Evolutionary conservation across 2,329 filamentous ascomycete species (phyloP), one percentile per base, ranked within the genome.

Genomic region (Dothistroma pini): DNA sequence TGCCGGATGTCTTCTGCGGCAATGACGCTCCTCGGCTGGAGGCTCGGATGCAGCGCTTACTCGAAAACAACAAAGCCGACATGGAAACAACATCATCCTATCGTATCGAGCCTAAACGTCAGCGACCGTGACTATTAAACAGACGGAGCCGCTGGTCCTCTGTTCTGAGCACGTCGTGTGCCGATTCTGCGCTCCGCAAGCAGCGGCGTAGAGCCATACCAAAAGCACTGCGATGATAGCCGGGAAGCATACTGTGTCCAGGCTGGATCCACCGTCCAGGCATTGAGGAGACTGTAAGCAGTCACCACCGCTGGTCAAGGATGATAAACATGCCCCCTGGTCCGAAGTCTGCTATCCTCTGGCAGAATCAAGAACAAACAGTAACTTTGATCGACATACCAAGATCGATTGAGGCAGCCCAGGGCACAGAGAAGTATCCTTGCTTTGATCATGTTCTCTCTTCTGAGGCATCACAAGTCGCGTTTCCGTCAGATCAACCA

Each of bases 361-460:
- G 83, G 74, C 77, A 81, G 61, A 85, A 80, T 64, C 68, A 73
- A 1, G 75, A 78, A 4, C 70, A 75, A 54, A 79, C 81, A 51
- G 74, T 87, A 57, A 78, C 84, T 22, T 72, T 91, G 29, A 73
- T 92, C 56, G 89, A 93, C 69, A 83, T 91, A 51, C 89, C 89
- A 25, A 78, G 80, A 19, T 90, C 89, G 1, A 83, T 92, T 44
- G 86, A 89, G 66, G 79, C 84, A 62, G 85, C 84, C 19, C 89
- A 92, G 74, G 79, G 81, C 35, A 76, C 77, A 12, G 71, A 76
- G 7, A 75, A 74, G 32, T 68, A 77, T 35, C 61, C 67, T 22
- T 72, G 76, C 72, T 59, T 69, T 69, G 63, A 80, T 78, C 60
- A 75, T 73, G 68, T 78, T 69, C 62, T 80, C 25, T 86, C 84